Conservation (phyloP, 2,329 filamentous ascomycete species). For the Colletotrichum magnum region DNA sequence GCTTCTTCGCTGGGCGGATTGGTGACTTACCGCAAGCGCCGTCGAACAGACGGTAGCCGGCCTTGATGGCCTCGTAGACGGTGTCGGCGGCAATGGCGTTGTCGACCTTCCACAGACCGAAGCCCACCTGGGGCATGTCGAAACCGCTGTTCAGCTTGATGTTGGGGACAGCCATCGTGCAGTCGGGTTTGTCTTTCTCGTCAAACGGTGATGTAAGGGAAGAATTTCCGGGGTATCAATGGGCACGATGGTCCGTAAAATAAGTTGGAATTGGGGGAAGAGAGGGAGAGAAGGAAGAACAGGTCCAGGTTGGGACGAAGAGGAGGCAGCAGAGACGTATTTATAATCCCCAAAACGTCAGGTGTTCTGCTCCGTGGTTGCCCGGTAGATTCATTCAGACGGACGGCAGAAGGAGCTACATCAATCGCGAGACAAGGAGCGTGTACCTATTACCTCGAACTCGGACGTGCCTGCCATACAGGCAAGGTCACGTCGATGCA, state of each 20-base stretch:
- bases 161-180: slow-evolving; percentile 54
- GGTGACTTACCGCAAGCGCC: slow-evolving; percentile 69
- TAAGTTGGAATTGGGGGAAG: slow-evolving; percentile 16
- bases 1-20: slow-evolving; percentile 45
- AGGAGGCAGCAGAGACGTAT: slow-evolving; percentile 23
- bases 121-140: slow-evolving; percentile 82
- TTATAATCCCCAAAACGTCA: slow-evolving; percentile 29
- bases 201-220: neutral
- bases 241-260: slow-evolving; percentile 3
- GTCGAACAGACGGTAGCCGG: slow-evolving; percentile 72
- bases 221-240: slow-evolving; percentile 24
- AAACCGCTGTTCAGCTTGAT: slow-evolving; percentile 76
- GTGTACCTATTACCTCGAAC: neutral
- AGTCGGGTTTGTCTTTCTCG: slow-evolving; percentile 13
- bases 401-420: slow-evolving; percentile 3
- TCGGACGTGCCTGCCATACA: neutral
- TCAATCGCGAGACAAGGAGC: neutral
- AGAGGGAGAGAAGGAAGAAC: slow-evolving; percentile 2
- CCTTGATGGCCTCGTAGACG: slow-evolving; percentile 82
- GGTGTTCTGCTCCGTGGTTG: slow-evolving; percentile 10
- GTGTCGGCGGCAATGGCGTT: slow-evolving; percentile 80
- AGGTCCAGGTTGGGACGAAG: neutral
- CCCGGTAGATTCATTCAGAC: slow-evolving; percentile 15
- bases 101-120: slow-evolving; percentile 88
- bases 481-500: neutral